These are phyloP conservation scores for Linnemannia schmuckeri DNA, from an alignment of 192 early-diverging fungal species.

Conservation along the genomic window DNA sequence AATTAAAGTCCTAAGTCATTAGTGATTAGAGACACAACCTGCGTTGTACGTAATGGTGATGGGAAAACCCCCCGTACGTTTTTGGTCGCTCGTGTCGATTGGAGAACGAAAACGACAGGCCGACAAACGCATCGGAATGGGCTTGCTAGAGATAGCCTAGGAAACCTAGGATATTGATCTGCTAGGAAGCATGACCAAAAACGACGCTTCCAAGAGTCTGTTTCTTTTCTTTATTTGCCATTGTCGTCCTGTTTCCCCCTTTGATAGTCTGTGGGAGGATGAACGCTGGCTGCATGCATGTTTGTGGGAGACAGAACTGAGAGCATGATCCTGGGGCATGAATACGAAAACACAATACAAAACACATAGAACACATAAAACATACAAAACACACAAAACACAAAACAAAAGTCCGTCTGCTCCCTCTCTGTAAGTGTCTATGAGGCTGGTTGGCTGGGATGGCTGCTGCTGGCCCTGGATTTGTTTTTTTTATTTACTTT, in stretches of 20 bases:
- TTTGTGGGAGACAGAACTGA: background rate
- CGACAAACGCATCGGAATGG: background rate
- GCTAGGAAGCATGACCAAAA: background rate
- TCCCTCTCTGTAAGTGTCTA: background rate
- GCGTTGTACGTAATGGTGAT: background rate
- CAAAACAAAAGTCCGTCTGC: background rate
- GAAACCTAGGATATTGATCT: background rate
- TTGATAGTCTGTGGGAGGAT: background rate
- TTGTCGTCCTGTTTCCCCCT: background rate
- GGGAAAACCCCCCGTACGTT: too few relatives aligned
- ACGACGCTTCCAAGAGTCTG: background rate
- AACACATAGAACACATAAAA: slow-evolving; percentile 4
- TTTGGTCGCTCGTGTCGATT: background rate
- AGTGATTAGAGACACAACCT: background rate
- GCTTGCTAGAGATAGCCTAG: background rate
- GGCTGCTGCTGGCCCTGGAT: background rate
- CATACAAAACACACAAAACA: slow-evolving; percentile 8
- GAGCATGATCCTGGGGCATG: slow-evolving; percentile 6
- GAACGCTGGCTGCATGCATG: background rate
- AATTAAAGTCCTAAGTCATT: background rate
- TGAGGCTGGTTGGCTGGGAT: background rate
- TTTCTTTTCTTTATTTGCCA: background rate
- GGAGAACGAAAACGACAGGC: background rate
- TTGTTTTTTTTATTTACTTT: slow-evolving; percentile 11
- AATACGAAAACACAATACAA: background rate